Evolutionary conservation across 78 protist species (phyloP), one percentile per base, ranked within the genome.

Genomic region (Trichosphaerium sp.): DNA sequence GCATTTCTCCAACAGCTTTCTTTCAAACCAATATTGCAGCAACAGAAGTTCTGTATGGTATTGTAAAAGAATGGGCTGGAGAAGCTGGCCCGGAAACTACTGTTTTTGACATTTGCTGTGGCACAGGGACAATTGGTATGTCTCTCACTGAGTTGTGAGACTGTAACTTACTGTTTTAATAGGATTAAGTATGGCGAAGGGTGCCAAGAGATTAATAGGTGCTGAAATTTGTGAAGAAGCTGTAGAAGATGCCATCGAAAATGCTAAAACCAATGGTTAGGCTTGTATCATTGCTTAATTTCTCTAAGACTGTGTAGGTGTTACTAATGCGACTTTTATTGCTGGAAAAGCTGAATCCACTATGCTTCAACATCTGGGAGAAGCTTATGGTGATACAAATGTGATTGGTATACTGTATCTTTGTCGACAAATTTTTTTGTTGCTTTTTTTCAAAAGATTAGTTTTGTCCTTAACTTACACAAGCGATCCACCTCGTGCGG

Each of bases 41-140:
- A 6, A 59, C 85, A 1, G 90, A 83, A 18, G 18, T 14, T 4
- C 58, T 80, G 43, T 71, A 49, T 2, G 5, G 52, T 1, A 32
- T 47, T 39, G 71, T 83, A 2, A 26, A 35, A 26, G 88, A 83
- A 11, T 71, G 78, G 80, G 3, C 41, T 12, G 75, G 66, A 52
- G 49, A 3, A 31, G 61, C 44, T 15, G 40, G 39, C 35, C 21
- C 40, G 14, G 41, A 67, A 43, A 55, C 65, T 8, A 37, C 28
- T 18, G 47, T 88, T 42, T 61, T 92, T 14, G 97, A 92, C 54
- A 76, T 92, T 28, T 92, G 97, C 72, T 90, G 94, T 26, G 97
- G 97, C 14, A 88, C 95, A 0, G 97, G 97, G 52, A 89, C 94
- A 4, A 87, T 89, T 35, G 97, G 97, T n/a, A 74, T 70, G n/a